Evolutionary conservation across 2,329 filamentous ascomycete genomes (phyloP).

Genomic region (Fusarium pilosicola): DNA sequence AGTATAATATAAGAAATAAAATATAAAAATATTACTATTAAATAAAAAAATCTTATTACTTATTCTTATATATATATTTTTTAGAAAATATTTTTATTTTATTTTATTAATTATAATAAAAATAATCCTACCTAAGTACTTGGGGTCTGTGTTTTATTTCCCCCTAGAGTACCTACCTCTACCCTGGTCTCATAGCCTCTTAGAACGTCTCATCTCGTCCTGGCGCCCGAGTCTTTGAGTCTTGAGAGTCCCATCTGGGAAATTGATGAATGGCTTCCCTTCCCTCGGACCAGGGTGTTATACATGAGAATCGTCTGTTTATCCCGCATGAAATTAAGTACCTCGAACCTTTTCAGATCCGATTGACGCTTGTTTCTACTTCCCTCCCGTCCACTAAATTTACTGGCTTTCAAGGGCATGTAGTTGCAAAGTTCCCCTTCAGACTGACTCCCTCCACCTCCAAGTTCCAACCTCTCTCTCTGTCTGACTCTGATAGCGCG

Average conservation of each 20-base stretch:
- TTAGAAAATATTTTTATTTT: too few species aligned
- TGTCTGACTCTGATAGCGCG: constrained; percentile 28
- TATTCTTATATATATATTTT: too few species aligned
- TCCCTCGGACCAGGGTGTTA: constrained; percentile 15
- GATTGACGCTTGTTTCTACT: constrained; percentile 26
- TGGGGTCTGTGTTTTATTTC: too few species aligned
- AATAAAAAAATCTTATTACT: too few species aligned
- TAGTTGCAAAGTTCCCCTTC: constrained; percentile 19
- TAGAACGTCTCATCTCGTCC: constrained; percentile 43
- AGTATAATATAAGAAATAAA: too few species aligned
- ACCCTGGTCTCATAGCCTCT: constrained; percentile 1
- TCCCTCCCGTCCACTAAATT: constrained; percentile 26
- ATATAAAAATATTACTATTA: too few species aligned
- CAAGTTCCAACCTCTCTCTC: constrained; percentile 7
- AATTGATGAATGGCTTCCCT: constrained; percentile 25
- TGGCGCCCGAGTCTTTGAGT: constrained; percentile 43
- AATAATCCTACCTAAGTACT: too few species aligned
- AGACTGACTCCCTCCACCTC: constrained; percentile 3
- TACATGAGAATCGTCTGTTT: constrained; percentile 17
- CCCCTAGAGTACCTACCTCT: too few species aligned
- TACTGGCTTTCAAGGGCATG: constrained; percentile 1
- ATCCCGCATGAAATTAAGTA: constrained; percentile 18
- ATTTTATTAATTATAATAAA: too few species aligned
- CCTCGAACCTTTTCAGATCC: not conserved
- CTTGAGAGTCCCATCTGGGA: constrained; percentile 22